Conservation (phyloP, 495 filamentous ascomycete species). For the Xylaria castorea region DNA sequence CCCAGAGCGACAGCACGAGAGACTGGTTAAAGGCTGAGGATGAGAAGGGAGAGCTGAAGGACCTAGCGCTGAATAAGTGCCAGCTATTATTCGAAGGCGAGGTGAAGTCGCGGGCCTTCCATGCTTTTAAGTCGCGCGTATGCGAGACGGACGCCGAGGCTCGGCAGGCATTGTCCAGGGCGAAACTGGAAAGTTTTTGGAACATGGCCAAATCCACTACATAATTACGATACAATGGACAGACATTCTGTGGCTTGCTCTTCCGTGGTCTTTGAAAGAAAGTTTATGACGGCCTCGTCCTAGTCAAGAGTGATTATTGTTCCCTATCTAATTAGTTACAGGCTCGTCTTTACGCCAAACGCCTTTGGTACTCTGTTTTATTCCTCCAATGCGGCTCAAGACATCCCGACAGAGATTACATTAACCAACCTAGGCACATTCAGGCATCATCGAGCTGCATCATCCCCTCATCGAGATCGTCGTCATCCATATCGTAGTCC, state of each 20-base stretch:
- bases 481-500: slow-evolving; percentile 66
- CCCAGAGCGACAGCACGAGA: slow-evolving; percentile 66
- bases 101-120: slow-evolving; percentile 76
- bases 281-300: neutral
- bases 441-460: slow-evolving; percentile 60
- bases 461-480: slow-evolving; percentile 68
- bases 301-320: neutral
- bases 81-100: slow-evolving; percentile 87
- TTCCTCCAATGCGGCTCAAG: neutral
- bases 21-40: slow-evolving; percentile 80
- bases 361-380: slow-evolving; percentile 9
- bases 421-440: neutral
- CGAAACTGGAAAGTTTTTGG: slow-evolving; percentile 97
- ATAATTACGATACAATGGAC: slow-evolving; percentile 6
- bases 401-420: neutral
- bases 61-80: slow-evolving; percentile 80
- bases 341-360: neutral
- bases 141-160: slow-evolving; percentile 91
- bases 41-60: slow-evolving; percentile 79
- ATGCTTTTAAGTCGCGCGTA: slow-evolving; percentile 82
- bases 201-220: slow-evolving; percentile 74
- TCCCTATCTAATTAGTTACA: slow-evolving; percentile 4
- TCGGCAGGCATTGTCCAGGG: slow-evolving; percentile 75
- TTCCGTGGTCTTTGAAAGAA: neutral
- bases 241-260: neutral